A percentile compares a stretch with the other conserved stretches of the same genome.
Evolutionary conservation across 2,329 filamentous ascomycete genomes (phyloP).

Genomic region (Claviceps fusiformis): DNA sequence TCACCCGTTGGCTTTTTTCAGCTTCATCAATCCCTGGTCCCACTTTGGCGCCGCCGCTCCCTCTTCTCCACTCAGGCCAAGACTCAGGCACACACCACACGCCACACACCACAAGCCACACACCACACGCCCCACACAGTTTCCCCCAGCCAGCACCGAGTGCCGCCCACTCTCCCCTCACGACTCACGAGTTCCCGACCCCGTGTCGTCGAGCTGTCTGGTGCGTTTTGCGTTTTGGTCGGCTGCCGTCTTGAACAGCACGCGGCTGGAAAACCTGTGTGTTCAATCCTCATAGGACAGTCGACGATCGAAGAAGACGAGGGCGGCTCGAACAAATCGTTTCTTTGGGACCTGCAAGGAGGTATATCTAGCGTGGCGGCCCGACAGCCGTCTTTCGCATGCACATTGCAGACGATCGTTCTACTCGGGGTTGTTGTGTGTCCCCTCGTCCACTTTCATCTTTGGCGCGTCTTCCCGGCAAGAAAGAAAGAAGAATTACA

Average conservation of each 20-base stretch:
- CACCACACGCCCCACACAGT: neutral
- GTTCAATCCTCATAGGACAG: neutral
- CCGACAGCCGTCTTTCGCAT: neutral
- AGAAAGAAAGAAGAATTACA: no score
- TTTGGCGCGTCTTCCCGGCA: neutral
- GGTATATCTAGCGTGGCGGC: constrained; percentile 4
- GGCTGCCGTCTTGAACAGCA: neutral
- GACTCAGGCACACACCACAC: neutral
- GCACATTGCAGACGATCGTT: neutral
- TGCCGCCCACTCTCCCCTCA: neutral
- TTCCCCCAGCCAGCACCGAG: neutral
- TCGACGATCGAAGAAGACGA: neutral
- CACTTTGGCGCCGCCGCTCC: neutral
- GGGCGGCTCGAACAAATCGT: neutral
- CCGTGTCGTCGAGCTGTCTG: neutral
- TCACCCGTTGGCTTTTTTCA: no score
- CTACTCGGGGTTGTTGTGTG: neutral
- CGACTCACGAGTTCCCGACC: neutral
- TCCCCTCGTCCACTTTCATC: neutral
- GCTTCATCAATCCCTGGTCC: neutral
- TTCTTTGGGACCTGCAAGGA: neutral
- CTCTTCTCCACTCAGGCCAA: neutral
- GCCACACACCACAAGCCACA: no score
- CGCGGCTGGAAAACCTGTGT: neutral
- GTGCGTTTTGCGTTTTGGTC: neutral